Evolutionary conservation across 768 basidiomycete species (phyloP).

Genomic region (Filobasidium wieringae): DNA sequence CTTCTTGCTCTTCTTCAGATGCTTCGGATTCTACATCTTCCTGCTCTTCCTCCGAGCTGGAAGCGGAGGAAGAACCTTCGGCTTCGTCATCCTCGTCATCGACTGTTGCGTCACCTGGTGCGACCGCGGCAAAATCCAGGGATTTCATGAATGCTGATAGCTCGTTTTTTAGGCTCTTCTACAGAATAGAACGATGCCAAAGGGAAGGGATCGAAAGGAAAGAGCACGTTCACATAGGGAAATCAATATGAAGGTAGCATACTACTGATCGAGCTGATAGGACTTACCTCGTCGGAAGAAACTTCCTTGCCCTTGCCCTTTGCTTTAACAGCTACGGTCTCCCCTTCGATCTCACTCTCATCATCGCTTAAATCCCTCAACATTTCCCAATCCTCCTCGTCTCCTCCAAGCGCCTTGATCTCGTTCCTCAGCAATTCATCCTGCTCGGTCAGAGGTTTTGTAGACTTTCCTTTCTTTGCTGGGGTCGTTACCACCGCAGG

Average conservation of each 20-base stretch:
- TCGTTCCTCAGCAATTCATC: slow-evolving; percentile 19
- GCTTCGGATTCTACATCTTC: slow-evolving; percentile 43
- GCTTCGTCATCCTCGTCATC: slow-evolving; percentile 30
- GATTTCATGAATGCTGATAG: slow-evolving; percentile 36
- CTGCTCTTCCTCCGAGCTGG: slow-evolving; percentile 46
- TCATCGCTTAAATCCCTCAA: slow-evolving; percentile 31
- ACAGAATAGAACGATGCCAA: not conserved
- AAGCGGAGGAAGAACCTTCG: too few species aligned
- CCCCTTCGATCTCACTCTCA: slow-evolving; percentile 25
- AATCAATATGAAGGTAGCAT: too few species aligned
- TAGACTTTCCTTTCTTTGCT: too few species aligned
- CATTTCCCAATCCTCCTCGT: slow-evolving; percentile 34
- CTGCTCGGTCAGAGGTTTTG: not conserved
- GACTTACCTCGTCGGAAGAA: slow-evolving; percentile 9
- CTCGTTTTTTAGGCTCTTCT: slow-evolving; percentile 31
- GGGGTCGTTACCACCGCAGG: not conserved
- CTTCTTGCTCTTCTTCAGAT: slow-evolving; percentile 9
- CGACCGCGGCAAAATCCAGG: slow-evolving; percentile 26
- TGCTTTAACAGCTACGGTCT: not conserved
- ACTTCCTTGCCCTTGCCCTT: slow-evolving; percentile 10
- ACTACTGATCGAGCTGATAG: not conserved
- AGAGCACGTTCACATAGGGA: too few species aligned
- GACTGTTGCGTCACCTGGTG: slow-evolving; percentile 27
- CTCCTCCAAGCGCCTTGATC: slow-evolving; percentile 35
- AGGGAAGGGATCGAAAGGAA: too few species aligned